Evolutionary conservation across 2,329 filamentous ascomycete species (phyloP).

Genomic region (Cladophialophora chaetospira): DNA sequence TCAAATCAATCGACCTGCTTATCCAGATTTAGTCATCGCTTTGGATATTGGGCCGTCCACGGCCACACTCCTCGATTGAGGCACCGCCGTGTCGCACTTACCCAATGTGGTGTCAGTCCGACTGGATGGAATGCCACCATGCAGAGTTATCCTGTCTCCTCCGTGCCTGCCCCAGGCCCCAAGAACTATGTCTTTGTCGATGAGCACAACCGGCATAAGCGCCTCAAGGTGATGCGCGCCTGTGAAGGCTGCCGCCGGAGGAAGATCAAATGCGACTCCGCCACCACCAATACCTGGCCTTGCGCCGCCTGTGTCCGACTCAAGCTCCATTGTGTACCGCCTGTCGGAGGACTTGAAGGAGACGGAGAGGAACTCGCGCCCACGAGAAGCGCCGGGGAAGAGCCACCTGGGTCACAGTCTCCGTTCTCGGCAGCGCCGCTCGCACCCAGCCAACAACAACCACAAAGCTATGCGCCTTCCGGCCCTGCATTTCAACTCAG

Average conservation of each 20-base stretch:
- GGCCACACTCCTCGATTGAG: slow-evolving; percentile 24
- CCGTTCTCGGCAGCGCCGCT: slow-evolving; percentile 9
- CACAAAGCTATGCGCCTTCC: slow-evolving; percentile 22
- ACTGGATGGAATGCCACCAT: slow-evolving; percentile 29
- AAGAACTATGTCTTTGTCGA: slow-evolving; percentile 96
- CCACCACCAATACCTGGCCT: slow-evolving; percentile 95
- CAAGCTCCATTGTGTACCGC: slow-evolving; percentile 90
- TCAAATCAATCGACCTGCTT: neutral
- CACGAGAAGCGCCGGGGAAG: slow-evolving; percentile 9
- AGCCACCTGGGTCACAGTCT: slow-evolving; percentile 11
- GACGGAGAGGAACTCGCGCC: slow-evolving; percentile 35
- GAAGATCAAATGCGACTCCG: slow-evolving; percentile 98
- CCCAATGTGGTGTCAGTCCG: slow-evolving; percentile 31
- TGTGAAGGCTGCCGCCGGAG: slow-evolving; percentile 92
- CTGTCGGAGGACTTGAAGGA: slow-evolving; percentile 75
- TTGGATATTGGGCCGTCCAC: slow-evolving; percentile 12
- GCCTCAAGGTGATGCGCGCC: slow-evolving; percentile 95
- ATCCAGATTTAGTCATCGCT: slow-evolving; percentile 8
- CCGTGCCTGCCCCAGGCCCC: slow-evolving; percentile 25
- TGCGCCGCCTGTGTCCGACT: slow-evolving; percentile 90
- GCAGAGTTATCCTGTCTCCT: slow-evolving; percentile 30
- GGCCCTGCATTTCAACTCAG: slow-evolving; percentile 12
- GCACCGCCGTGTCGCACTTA: slow-evolving; percentile 24
- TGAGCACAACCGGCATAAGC: slow-evolving; percentile 96
- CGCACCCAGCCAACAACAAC: slow-evolving; percentile 17